Evolutionary conservation across 164 flowering plant species (phyloP), one percentile per base, ranked within the genome.

Genomic region (Annona squamosa): DNA sequence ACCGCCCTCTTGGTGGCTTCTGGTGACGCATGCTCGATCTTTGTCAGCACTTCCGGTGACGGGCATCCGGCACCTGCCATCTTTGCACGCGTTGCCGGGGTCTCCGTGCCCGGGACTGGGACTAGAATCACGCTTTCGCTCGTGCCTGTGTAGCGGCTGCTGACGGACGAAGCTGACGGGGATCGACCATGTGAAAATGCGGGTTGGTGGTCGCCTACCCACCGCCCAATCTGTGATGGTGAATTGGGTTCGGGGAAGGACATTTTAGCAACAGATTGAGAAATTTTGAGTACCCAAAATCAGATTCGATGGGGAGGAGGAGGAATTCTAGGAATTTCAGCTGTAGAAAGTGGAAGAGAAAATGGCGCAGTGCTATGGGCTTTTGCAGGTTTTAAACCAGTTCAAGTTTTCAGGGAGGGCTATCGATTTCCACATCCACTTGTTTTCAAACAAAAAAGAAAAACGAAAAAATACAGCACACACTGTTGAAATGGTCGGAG

Each of bases 21-120:
- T 4, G 74, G 74, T 1, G 77, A 74, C 42, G 71, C 77, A 42
- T 71, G 71, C 72, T 71, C 74, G 42, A 78, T 74, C 66, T 18
- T 74, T 1, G 47, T 0, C 45, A 16, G 65, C 41, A 75, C 45
- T 6, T 75, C 81, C 16, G 76, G 78, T 41, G 65, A 63, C 7
- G 48, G 48, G 18, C 48, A 37, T 5, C 48, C 37, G 17, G 48
- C 3, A 37, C 72, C 61, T 16, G 73, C n/a, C 75, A 72, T 65
- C 64, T 43, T 75, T 10, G 43, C 62, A 10, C 42, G 77, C 37
- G 69, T 70, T 18, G 68, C 63, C 3, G 57, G 63, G 1, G 63
- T 67, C 65, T 67, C 70, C 6, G 43, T 47, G 19, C 68, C 74
- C 9, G 44, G 26, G 12, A 18, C 67, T 1, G 74, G 66, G 9